Evolutionary conservation across 768 basidiomycete genomes (phyloP).

Genomic region (Termitomyces sp.): DNA sequence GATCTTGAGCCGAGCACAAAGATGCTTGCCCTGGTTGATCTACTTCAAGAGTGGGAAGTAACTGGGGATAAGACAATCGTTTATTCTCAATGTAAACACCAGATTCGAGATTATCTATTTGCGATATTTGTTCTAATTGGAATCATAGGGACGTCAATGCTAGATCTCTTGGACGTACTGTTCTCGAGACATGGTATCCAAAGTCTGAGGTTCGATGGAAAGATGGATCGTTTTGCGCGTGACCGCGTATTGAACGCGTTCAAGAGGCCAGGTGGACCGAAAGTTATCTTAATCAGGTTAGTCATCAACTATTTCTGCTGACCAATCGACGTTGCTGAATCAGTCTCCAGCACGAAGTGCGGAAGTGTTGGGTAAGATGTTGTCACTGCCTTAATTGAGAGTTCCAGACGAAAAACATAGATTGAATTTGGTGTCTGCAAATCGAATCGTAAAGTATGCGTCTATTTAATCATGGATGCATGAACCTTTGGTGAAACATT

Average conservation of each 20-base stretch:
- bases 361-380: conserved; percentile 53
- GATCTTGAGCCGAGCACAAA: conserved; percentile 64
- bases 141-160: conserved; percentile 65
- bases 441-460: conserved; percentile 62
- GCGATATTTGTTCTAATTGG: neutral
- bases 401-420: conserved; percentile 16
- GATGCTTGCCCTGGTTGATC: conserved; percentile 52
- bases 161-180: conserved; percentile 57
- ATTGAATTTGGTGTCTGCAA: conserved; percentile 60
- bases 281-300: conserved; percentile 60
- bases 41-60: conserved; percentile 53
- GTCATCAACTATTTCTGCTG: neutral
- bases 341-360: conserved; percentile 45
- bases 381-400: neutral
- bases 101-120: neutral
- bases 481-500: neutral
- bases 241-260: conserved; percentile 48
- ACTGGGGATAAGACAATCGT: conserved; percentile 66
- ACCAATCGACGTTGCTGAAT: neutral
- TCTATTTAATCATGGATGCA: neutral
- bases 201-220: conserved; percentile 61
- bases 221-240: conserved; percentile 50
- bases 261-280: conserved; percentile 50
- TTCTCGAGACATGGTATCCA: conserved; percentile 55
- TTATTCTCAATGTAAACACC: conserved; percentile 59